Evolutionary conservation across 331 rosid species (phyloP), one percentile per base, ranked within the genome.

Genomic region (Acacia concinna): DNA sequence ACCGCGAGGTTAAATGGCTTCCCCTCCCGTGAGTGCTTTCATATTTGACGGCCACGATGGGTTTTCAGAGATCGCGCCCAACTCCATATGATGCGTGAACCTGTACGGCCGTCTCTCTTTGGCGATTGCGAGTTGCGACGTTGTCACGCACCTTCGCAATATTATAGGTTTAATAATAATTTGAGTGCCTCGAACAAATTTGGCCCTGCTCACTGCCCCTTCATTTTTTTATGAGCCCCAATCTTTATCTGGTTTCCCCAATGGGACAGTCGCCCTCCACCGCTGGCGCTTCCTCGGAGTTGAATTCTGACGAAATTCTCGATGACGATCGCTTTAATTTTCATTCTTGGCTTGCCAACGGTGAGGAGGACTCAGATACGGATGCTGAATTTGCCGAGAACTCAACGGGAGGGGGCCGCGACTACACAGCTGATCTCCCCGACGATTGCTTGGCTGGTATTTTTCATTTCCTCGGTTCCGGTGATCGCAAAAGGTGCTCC

Each of bases 181-280:
- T 74, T 51, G 8, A 38, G 75, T 28, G 3, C 62, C 30, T 47
- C 18, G 6, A 49, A 4, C 11, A 2, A 51, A 34, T n/a, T 9
- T 46, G 28, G 4, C 25, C 20, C 49, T 8, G 3, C 9, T 4
- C 73, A 68, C 21, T 14, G 6, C 57, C 57, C 57, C 6, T 4
- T 31, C 28, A 40, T 30, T n/a, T 32, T 32, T 38, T 14, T 43
- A 8, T 65, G 30, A 1, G 4, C 25, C 71, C 4, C 44, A 65
- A 10, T 28, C 10, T 1, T 73, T 2, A 14, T 18, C 59, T 17
- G 3, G 11, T 46, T 10, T 37, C 40, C 8, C 3, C 0, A 18
- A 91, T 91, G 94, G 97, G 97, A 13, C 97, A 89, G 79, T 84
- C 92, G n/a, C 57, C 85, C 32, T 91, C 97, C 13, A 35, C 81